These are phyloP conservation scores for Starmerella potacharoeniae DNA, from an alignment of 805 yeast species.

Conservation along the genomic window DNA sequence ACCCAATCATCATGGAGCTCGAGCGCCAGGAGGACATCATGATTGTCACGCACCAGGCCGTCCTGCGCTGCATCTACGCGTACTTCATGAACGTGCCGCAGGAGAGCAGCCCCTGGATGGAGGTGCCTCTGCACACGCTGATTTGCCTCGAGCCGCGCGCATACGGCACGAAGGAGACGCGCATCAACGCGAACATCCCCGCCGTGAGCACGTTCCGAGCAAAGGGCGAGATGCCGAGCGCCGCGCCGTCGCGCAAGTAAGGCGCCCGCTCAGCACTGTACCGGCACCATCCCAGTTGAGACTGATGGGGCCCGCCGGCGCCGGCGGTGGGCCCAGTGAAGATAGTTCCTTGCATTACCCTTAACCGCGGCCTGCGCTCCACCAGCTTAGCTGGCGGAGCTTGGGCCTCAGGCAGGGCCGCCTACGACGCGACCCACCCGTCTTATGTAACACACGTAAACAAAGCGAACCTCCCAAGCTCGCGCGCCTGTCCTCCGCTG, in stretches of 20 bases:
- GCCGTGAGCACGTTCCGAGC: constrained; percentile 96
- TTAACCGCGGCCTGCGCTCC: background rate
- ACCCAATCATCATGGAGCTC: constrained; percentile 96
- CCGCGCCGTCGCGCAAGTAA: constrained; percentile 4
- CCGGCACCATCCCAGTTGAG: background rate
- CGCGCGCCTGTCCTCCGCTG: background rate
- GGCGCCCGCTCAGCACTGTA: background rate
- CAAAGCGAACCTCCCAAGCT: background rate
- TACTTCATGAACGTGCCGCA: constrained; percentile 98
- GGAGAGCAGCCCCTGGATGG: constrained; percentile 98
- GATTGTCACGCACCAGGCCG: constrained; percentile 96
- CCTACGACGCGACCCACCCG: background rate
- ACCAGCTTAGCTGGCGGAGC: background rate
- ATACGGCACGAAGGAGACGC: constrained; percentile 72
- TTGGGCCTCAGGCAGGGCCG: background rate
- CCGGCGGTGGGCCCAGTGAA: no score
- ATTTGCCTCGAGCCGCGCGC: constrained; percentile 94
- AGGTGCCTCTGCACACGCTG: constrained; percentile 90
- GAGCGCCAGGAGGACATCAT: constrained; percentile 94
- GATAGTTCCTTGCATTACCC: background rate
- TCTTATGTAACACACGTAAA: background rate
- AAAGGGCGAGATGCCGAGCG: constrained; percentile 54
- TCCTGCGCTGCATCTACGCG: constrained; percentile 88
- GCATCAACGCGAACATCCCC: constrained; percentile 91
- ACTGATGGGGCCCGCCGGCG: no score